Evolutionary conservation across 2,329 filamentous ascomycete genomes (phyloP).

Genomic region (Calonectria pauciramosa): DNA sequence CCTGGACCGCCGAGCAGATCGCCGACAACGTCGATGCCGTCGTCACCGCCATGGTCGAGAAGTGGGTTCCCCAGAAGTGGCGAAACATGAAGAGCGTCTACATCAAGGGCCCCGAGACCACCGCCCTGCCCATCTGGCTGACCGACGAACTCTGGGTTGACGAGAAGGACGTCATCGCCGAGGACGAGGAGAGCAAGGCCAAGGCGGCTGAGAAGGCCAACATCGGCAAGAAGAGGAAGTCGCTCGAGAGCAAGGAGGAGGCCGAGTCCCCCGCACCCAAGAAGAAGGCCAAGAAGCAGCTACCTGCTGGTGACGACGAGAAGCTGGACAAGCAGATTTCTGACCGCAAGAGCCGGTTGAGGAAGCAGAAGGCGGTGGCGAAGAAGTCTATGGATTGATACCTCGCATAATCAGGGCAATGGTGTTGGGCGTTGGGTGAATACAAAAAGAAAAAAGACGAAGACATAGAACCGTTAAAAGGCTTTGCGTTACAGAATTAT

Average conservation of each 20-base stretch:
- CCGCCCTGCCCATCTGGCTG: constrained; percentile 93
- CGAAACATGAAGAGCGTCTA: constrained; percentile 86
- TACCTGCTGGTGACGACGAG: constrained; percentile 63
- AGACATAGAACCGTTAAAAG: constrained; percentile 40
- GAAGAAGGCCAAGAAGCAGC: constrained; percentile 55
- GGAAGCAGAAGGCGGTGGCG: constrained; percentile 71
- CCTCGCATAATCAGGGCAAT: constrained; percentile 45
- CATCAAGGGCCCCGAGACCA: constrained; percentile 91
- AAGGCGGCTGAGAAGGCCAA: constrained; percentile 64
- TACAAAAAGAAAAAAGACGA: constrained; percentile 38
- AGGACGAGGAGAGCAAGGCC: constrained; percentile 65
- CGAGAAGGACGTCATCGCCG: constrained; percentile 78
- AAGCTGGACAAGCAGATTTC: constrained; percentile 71
- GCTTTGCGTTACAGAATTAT: constrained; percentile 33
- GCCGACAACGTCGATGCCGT: constrained; percentile 85
- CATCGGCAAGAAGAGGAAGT: constrained; percentile 76
- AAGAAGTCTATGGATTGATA: constrained; percentile 64
- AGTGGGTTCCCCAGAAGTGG: constrained; percentile 89
- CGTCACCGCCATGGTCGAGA: constrained; percentile 77
- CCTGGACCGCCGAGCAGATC: constrained; percentile 81
- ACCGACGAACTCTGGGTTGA: constrained; percentile 93
- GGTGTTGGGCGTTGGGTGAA: constrained; percentile 52
- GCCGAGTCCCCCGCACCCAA: constrained; percentile 58
- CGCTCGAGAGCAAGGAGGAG: constrained; percentile 54
- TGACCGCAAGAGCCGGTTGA: constrained; percentile 69